Evolutionary conservation across 169 alveolate species (phyloP).

Genomic region (Plasmodium vinckei): DNA sequence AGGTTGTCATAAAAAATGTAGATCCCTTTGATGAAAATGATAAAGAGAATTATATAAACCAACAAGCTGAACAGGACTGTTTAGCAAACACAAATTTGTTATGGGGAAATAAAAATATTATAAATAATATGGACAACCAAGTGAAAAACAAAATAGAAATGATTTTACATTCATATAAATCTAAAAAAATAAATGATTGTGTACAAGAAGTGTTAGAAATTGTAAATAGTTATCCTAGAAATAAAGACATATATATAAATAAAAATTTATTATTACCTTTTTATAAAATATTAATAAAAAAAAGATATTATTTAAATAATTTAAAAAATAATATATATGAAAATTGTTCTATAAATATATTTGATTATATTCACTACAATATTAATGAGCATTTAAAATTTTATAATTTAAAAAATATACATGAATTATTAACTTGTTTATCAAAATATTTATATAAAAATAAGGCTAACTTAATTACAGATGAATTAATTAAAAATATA

Average conservation of each 20-base stretch:
- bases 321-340: slow-evolving; percentile 29
- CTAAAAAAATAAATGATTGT: neutral
- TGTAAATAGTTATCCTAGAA: slow-evolving; percentile 3
- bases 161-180: neutral
- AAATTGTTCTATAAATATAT: slow-evolving; percentile 24
- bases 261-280: slow-evolving; percentile 20
- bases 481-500: slow-evolving; percentile 26
- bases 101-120: neutral
- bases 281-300: slow-evolving; percentile 26
- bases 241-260: slow-evolving; percentile 45
- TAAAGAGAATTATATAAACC: neutral
- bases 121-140: neutral
- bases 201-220: slow-evolving; percentile 6
- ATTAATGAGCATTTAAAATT: slow-evolving; percentile 11
- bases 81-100: neutral
- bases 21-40: neutral
- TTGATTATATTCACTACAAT: slow-evolving; percentile 57
- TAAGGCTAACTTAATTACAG: slow-evolving; percentile 10
- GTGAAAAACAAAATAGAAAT: slow-evolving; percentile 9
- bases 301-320: slow-evolving; percentile 16
- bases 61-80: neutral
- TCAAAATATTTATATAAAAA: slow-evolving; percentile 44
- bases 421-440: slow-evolving; percentile 10
- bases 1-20: neutral
- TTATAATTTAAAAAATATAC: slow-evolving; percentile 27